Base-by-base conservation (phyloP, 1,284 basidiomycete genomes). In the Volvariella surrecta region DNA sequence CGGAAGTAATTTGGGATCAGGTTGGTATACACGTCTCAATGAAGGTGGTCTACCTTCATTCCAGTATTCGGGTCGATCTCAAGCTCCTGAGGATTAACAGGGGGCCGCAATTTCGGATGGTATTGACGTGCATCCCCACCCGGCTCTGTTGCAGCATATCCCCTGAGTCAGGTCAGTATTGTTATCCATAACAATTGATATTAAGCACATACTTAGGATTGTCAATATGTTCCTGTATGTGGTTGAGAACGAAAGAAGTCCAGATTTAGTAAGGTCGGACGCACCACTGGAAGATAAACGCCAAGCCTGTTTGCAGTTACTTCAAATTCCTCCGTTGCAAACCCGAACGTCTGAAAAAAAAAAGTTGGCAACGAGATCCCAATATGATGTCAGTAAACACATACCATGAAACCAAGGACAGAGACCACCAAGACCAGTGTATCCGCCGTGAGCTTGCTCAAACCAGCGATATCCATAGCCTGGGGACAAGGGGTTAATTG, bases 251-350 rank as follows among this genome's bases (percentile, higher is more conserved):
- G 44, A 39, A 20, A 34, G 20, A 32, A 19, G 32, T 28, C 2
- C 13, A 18, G 16, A 11, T n/a, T 19, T 34, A 24, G 17, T 8
- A 18, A 35, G n/a, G 17, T 22, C 35, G 44, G 32, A 62, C 70
- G 53, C 54, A 73, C 76, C 3, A 77, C 73, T 4, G 85, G 83
- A 3, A 89, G 73, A 61, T 92, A 92, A 17, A 86, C 84, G 3
- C 86, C 86, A n/a, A 92, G 71, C 40, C 87, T 73, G 44, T 90
- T 87, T 34, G 79, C 69, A 8, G 88, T 92, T 22, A 92, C 80
- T 63, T 91, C 74, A 49, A 89, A 92, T 58, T 89, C 86, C 45
- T 72, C 71, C 6, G 80, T 82, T 16, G 78, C 75, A 53, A 80
- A 87, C 7, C 86, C 87, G 52, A 79, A 80, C 1, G 75, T 74